Percentiles rank a stretch among this genome's conserved stretches.
Evolutionary conservation across 805 yeast species (phyloP).

Genomic region (Metschnikowia amazonensis): DNA sequence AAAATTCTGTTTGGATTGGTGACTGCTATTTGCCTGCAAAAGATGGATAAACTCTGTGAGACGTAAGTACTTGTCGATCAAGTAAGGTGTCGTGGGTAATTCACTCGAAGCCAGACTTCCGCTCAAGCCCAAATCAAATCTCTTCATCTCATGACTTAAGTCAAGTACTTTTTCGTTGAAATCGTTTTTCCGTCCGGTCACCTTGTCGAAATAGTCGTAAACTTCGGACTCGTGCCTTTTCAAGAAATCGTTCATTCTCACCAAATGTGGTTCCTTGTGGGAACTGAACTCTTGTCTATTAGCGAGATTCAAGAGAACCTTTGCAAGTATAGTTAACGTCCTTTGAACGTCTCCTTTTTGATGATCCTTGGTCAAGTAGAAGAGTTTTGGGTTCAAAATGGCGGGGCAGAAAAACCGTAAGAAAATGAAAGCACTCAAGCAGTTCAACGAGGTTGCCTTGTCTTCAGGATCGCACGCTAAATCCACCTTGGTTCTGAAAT

Average conservation of each 20-base stretch:
- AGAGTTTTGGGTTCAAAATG: constrained; percentile 81
- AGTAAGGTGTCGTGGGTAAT: constrained; percentile 63
- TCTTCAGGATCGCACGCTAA: constrained; percentile 55
- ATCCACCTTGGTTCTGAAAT: constrained; percentile 62
- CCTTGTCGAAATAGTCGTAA: constrained; percentile 62
- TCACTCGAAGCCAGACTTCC: constrained; percentile 48
- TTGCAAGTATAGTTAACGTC: constrained; percentile 77
- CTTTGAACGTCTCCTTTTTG: constrained; percentile 71
- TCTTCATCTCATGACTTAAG: constrained; percentile 51
- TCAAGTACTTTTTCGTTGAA: constrained; percentile 56
- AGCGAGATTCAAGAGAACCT: constrained; percentile 72
- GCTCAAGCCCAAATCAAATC: constrained; percentile 58
- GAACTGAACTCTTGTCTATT: constrained; percentile 69
- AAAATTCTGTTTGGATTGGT: not conserved
- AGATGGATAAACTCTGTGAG: constrained; percentile 55
- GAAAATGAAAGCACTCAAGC: constrained; percentile 80
- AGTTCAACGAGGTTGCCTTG: constrained; percentile 54
- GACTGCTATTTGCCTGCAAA: constrained; percentile 26
- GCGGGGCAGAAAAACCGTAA: constrained; percentile 80
- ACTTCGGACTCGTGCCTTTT: constrained; percentile 54
- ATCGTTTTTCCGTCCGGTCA: constrained; percentile 68
- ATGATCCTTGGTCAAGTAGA: constrained; percentile 65
- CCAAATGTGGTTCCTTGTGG: constrained; percentile 79
- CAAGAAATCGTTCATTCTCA: constrained; percentile 66
- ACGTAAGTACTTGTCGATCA: constrained; percentile 62